phyloP scores from a whole-genome alignment of 2,329 filamentous ascomycete genomes.

The Fusarium sp. region DNA sequence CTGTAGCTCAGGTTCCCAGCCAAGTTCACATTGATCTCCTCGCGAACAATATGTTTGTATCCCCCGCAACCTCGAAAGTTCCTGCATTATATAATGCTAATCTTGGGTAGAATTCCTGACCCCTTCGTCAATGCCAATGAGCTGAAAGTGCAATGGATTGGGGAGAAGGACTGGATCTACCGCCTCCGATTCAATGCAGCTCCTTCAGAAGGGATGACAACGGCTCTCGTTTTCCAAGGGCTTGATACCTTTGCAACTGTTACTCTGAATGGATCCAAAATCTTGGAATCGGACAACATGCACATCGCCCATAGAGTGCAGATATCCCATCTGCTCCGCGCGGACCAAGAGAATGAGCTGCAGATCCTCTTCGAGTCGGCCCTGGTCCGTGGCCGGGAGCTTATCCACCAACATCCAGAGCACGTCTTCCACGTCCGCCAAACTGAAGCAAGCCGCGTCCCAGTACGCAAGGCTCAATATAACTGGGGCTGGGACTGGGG shows the following conservation, averaged over 20 bases:
- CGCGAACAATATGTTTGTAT: slow-evolving; percentile 56
- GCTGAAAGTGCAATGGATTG: slow-evolving; percentile 72
- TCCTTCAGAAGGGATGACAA: neutral
- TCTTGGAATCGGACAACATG: slow-evolving; percentile 72
- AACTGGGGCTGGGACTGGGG: slow-evolving; percentile 82
- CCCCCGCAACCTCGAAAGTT: neutral
- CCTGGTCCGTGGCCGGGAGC: slow-evolving; percentile 56
- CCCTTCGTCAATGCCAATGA: slow-evolving; percentile 79
- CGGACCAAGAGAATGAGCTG: slow-evolving; percentile 50
- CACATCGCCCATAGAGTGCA: slow-evolving; percentile 69
- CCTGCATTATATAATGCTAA: neutral
- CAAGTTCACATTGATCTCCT: slow-evolving; percentile 59
- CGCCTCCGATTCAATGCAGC: slow-evolving; percentile 51
- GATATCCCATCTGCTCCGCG: slow-evolving; percentile 63
- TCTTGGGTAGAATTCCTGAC: slow-evolving; percentile 60
- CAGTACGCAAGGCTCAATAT: slow-evolving; percentile 71
- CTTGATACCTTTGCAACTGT: slow-evolving; percentile 74
- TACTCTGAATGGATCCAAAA: slow-evolving; percentile 62
- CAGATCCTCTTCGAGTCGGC: slow-evolving; percentile 58
- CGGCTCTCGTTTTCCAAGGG: slow-evolving; percentile 70
- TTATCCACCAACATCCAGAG: slow-evolving; percentile 40
- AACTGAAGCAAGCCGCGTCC: neutral
- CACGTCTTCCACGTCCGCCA: slow-evolving; percentile 26
- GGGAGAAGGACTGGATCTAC: slow-evolving; percentile 75
- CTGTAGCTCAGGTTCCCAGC: neutral